phyloP scores from a whole-genome alignment of 1,284 basidiomycete genomes.

The Inonotus hispidus region DNA sequence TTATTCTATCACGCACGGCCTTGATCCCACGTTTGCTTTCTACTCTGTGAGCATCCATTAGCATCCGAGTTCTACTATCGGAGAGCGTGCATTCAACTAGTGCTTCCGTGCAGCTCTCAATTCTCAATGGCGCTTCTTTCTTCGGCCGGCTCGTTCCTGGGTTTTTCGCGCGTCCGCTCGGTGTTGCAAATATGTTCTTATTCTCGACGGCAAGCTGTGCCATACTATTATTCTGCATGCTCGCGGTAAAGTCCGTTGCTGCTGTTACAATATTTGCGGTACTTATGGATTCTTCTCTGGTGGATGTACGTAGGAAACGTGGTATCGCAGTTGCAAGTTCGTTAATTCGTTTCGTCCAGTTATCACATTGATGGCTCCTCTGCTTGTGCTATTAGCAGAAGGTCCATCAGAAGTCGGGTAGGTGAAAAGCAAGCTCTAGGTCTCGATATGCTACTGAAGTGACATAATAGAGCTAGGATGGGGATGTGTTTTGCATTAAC shows the following conservation, averaged over 20 bases:
- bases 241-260: conserved; percentile 18
- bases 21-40: not conserved
- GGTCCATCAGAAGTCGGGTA: conserved; percentile 13
- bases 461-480: conserved; percentile 7
- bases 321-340: not conserved
- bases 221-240: conserved; percentile 21
- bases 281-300: conserved; percentile 23
- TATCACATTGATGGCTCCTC: conserved; percentile 12
- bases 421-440: not conserved
- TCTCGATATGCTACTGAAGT: not conserved
- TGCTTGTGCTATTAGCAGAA: conserved; percentile 14
- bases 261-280: conserved; percentile 15
- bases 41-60: conserved; percentile 4
- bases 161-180: conserved; percentile 10
- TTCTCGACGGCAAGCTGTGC: conserved; percentile 8
- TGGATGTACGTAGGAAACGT: conserved; percentile 14
- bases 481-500: conserved; percentile 18
- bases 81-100: not conserved
- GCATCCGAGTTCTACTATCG: not conserved
- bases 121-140: conserved; percentile 34
- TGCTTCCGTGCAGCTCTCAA: conserved; percentile 28
- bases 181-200: conserved; percentile 3
- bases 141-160: conserved; percentile 34
- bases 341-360: not conserved
- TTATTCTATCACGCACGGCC: not conserved